phyloP scores from a whole-genome alignment of 352 stramenopile species.

The Phytophthora tentaculata region DNA sequence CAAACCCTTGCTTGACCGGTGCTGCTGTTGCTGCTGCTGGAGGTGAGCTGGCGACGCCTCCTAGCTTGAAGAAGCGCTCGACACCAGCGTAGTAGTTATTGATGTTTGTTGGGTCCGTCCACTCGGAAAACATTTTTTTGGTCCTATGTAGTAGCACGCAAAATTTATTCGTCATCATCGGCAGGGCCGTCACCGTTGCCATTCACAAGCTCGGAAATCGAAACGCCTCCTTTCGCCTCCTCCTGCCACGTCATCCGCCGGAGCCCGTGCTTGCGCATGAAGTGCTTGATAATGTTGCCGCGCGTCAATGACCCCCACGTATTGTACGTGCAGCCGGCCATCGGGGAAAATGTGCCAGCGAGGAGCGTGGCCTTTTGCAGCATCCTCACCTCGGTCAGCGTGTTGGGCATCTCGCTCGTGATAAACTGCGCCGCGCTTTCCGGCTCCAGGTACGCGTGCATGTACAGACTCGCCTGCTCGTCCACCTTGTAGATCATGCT shows the following conservation, averaged over 20 bases:
- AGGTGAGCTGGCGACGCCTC: background rate
- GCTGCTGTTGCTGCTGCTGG: background rate
- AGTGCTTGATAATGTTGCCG: background rate
- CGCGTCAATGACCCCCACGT: background rate
- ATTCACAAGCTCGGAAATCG: background rate
- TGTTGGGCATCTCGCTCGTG: background rate
- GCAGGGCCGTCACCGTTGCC: no score
- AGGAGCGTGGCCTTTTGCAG: background rate
- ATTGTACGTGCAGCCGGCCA: background rate
- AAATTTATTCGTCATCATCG: no score
- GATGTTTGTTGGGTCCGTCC: background rate
- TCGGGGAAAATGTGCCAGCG: background rate
- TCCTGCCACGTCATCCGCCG: background rate
- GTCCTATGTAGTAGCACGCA: no score
- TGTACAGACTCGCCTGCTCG: background rate
- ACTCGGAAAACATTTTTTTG: background rate
- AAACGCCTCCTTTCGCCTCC: background rate
- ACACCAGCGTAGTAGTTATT: background rate
- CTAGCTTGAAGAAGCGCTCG: background rate
- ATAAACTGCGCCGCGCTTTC: background rate
- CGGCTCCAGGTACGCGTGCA: background rate
- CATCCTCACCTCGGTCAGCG: background rate
- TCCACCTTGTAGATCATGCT: background rate
- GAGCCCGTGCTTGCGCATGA: background rate
- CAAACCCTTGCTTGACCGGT: no score